Base-by-base conservation (phyloP, 352 stramenopile species). In the Achlya hypogyna region DNA sequence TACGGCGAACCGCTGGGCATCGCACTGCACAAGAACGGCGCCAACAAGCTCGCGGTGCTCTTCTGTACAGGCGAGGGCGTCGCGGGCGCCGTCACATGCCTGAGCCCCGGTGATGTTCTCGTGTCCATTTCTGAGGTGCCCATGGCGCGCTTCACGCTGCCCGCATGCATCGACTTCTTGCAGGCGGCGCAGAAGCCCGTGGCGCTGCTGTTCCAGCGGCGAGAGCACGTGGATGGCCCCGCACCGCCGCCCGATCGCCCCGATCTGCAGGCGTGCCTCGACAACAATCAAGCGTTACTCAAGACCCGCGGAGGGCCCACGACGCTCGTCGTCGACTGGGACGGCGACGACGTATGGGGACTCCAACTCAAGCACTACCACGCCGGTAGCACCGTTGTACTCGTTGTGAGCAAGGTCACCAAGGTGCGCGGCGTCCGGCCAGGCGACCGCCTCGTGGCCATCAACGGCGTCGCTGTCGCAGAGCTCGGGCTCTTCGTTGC, bases 371-470 rank as follows among this genome's bases (percentile, higher is more conserved):
- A 64, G 47, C 35, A 22, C 25, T 38, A 51, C 16, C 38, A 52
- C 35, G 31, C 18, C 54, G 9, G 52, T 10, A 34, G 38, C 12
- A 10, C 14, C n/a, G 35, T 51, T 0, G 29, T 63, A 32, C 22
- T 64, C 20, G 35, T 64, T 14, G 81, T 92, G 20, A 91, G 84
- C 71, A 88, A 88, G 71, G 83, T 86, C 45, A 78, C 82, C 40
- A 75, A 74, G 23, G 63, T 91, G 27, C 75, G 87, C 38, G 79
- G 81, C 28, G 82, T 84, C 22, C 79, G 82, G 28, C 79, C 76
- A 0, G 82, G 86, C n/a, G 86, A 94, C 63, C 78, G 88, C n/a
- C 69, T 94, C 10, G 54, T 91, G 4, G 83, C 79, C 5, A 56
- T 94, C 0, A 89, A 94, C 51, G 78, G 79, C 25, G 63, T 75